Percentiles rank a stretch among this genome's conserved stretches.
phyloP scores from a whole-genome alignment of 305 asterid species.

The Fraxinus albicans region DNA sequence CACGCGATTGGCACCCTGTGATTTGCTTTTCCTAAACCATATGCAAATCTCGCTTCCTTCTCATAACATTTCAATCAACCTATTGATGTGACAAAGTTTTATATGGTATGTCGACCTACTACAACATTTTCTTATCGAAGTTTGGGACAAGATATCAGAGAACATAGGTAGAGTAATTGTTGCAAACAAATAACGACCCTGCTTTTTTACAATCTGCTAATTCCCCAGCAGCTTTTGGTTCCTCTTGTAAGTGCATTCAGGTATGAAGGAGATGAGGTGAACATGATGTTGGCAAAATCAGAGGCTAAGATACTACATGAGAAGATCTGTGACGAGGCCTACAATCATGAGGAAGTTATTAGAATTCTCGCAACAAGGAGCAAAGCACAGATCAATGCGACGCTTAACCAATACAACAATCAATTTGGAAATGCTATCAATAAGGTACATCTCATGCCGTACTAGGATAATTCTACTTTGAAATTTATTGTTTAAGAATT shows the following conservation, averaged over 20 bases:
- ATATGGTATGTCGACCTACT: neutral
- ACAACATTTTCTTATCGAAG: neutral
- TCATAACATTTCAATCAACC: neutral
- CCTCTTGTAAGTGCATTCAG: constrained; percentile 84
- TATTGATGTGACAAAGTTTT: neutral
- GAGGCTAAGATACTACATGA: constrained; percentile 82
- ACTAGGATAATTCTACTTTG: neutral
- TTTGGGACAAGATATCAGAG: neutral
- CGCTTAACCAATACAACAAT: constrained; percentile 69
- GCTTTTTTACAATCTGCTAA: neutral
- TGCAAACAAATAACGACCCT: neutral
- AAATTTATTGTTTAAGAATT: neutral
- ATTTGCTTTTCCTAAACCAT: neutral
- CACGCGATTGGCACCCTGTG: neutral
- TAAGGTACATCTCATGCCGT: constrained; percentile 43
- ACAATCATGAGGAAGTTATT: constrained; percentile 60
- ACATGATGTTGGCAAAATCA: constrained; percentile 62
- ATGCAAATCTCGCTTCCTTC: neutral
- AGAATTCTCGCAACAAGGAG: constrained; percentile 77
- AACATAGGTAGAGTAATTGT: neutral
- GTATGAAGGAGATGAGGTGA: constrained; percentile 77
- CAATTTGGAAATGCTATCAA: constrained; percentile 64
- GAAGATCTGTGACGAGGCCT: constrained; percentile 66
- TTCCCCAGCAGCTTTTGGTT: constrained; percentile 66
- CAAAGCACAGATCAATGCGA: constrained; percentile 86